Evolutionary conservation across 2,329 filamentous ascomycete genomes (phyloP), one percentile per base, ranked within the genome.

Genomic region (Botrytis tulipae): DNA sequence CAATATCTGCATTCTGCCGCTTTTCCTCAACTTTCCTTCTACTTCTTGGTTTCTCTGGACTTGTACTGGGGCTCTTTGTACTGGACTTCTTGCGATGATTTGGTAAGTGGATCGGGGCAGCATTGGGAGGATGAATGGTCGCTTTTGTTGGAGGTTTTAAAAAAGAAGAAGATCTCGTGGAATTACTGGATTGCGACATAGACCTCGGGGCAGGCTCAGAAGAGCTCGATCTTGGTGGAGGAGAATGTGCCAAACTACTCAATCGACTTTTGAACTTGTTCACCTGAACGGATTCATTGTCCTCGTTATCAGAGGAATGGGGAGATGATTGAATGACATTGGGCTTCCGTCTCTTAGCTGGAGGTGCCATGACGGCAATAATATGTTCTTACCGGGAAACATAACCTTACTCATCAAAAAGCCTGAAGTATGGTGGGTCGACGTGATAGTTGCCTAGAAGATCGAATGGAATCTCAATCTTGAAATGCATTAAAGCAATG

Each of bases 1-100:
- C 84, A 22, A 91, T 83, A 76, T 91, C 86, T 5, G 84, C 88
- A 10, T 86, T 86, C 75, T 86, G 88, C 8, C 84, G 85, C 76
- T 85, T 88, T 70, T 87, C 86, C 10, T 84, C 84, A 9, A 80
- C 63, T 74, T 84, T 86, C n/a, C 78, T 79, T 82, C 78, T 82
- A 61, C 76, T 76, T 74, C 79, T 82, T 72, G 77, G 72, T 77
- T 85, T 86, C 73, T 84, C 82, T 0, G 87, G 86, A 75, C 86
- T 88, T 25, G 82, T 80, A 74, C 83, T 86, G 75, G 71, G 76
- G 75, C 75, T 81, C 72, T 77, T 80, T 76, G 59, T 80, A 75
- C 68, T 78, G 66, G 65, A 78, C 77, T 59, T 79, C 54, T 76
- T 80, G 62, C 77, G 73, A 75, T 80, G 78, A 73, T 80, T 80